Evolutionary conservation across 768 basidiomycete genomes (phyloP), one percentile per base, ranked within the genome.

Genomic region (Suillus brevipes): DNA sequence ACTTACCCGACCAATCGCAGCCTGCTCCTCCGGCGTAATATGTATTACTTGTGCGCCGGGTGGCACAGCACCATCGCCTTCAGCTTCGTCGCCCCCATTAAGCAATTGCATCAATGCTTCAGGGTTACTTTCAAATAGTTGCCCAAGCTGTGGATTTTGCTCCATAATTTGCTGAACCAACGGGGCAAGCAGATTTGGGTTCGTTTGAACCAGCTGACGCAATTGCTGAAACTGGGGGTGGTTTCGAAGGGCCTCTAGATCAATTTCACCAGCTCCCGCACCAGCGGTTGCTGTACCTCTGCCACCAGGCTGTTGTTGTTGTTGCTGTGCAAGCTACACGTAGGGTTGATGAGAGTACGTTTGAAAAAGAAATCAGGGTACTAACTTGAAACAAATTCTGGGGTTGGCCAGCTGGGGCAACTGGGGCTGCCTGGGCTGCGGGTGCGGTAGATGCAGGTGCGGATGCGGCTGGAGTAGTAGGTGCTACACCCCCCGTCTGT

Each of bases 381-480:
- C 81, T 64, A 68, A 91, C 90, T 78, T 92, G 92, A 78, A 97
- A 96, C 56, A 97, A 82, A 75, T 97, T 97, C 73, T 95, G 94
- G 31, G 89, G 88, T 64, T 80, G 82, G 61, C 78, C 78, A 40
- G 80, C 66, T 12, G 78, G 70, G 16, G 77, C 70, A 18, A 78
- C 69, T 2, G 80, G 72, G 9, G 83, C 75, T 37, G 83, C 71
- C 20, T 80, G 76, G 47, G 82, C 68, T 7, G 81, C 72, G 38
- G 80, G 68, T 18, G 79, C 67, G 6, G 80, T 67, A 3, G 80
- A 68, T 23, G 82, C 74, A 23, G 73, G 66, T 50, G 70, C 69
- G 38, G 71, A 64, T 57, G 73, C 69, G 12, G 76, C 67, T 34
- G 78, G 74, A 60, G 79, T 73, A 28, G 78, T 72, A 34, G 75